Conservation (phyloP, 75 land plant genomes). For the Sequoiadendron giganteum region DNA sequence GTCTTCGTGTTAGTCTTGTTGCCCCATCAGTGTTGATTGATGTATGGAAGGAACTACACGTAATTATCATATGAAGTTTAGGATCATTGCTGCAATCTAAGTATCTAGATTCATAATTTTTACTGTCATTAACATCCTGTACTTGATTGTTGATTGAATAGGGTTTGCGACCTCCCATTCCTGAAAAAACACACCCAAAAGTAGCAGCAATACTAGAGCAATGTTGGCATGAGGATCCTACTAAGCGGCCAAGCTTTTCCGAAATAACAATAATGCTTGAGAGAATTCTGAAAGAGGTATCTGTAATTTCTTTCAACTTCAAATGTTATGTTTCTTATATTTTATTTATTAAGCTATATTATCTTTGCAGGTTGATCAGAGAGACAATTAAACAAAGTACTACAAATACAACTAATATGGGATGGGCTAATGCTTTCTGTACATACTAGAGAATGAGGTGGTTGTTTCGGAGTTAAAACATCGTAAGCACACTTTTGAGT, state of each 20-base stretch:
- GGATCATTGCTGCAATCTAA: too few species aligned
- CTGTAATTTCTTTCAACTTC: not conserved
- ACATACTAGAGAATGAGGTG: not conserved
- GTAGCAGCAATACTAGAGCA: slow-evolving; percentile 63
- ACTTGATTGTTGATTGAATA: slow-evolving; percentile 8
- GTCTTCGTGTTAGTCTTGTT: too few species aligned
- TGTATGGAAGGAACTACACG: too few species aligned
- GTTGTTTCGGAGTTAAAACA: not conserved
- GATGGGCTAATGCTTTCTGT: not conserved
- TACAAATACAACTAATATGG: not conserved
- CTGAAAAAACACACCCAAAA: slow-evolving; percentile 48
- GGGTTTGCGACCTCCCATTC: slow-evolving; percentile 71
- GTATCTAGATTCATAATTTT: too few species aligned
- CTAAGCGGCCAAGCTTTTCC: slow-evolving; percentile 61
- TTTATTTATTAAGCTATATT: not conserved
- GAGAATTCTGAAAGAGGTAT: slow-evolving; percentile 25
- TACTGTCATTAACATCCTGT: not conserved
- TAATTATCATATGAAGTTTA: too few species aligned
- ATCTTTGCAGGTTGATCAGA: not conserved
- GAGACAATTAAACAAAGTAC: not conserved
- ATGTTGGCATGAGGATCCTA: slow-evolving; percentile 80
- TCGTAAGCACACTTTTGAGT: not conserved
- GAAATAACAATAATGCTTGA: slow-evolving; percentile 56
- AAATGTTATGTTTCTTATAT: not conserved
- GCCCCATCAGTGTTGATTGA: too few species aligned